A percentile compares a stretch with the other conserved stretches of the same genome.
These are phyloP conservation scores for Cucumis sativus DNA, from an alignment of 306 rosid genomes.

Conservation along the genomic window Cucumber_9930_V3 NC_026659.2:4322501-4323000, in stretches of 20 bases:
- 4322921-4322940: conserved; percentile 56
- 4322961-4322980: conserved; percentile 40
- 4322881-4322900: conserved; percentile 41
- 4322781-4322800: conserved; percentile 56
- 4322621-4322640: conserved; percentile 79
- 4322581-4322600: conserved; percentile 98
- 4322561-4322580: conserved; percentile 90
- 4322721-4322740: conserved; percentile 45
- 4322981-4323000: conserved; percentile 39
- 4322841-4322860: conserved; percentile 50
- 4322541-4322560: conserved; percentile 69
- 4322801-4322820: conserved; percentile 71
- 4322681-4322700: conserved; percentile 65
- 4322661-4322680: conserved; percentile 90
- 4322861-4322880: conserved; percentile 44
- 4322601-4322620: conserved; percentile 85
- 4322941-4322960: conserved; percentile 65
- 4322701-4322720: conserved; percentile 77
- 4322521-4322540: conserved; percentile 59
- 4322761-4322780: conserved; percentile 58
- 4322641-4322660: conserved; percentile 93
- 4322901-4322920: conserved; percentile 55
- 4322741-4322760: conserved; percentile 42
- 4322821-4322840: conserved; percentile 53
- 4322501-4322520: conserved; percentile 29